Evolutionary conservation across 306 rosid species (phyloP), one percentile per base, ranked within the genome.

Genomic region (peach (Prunus persica)): DNA sequence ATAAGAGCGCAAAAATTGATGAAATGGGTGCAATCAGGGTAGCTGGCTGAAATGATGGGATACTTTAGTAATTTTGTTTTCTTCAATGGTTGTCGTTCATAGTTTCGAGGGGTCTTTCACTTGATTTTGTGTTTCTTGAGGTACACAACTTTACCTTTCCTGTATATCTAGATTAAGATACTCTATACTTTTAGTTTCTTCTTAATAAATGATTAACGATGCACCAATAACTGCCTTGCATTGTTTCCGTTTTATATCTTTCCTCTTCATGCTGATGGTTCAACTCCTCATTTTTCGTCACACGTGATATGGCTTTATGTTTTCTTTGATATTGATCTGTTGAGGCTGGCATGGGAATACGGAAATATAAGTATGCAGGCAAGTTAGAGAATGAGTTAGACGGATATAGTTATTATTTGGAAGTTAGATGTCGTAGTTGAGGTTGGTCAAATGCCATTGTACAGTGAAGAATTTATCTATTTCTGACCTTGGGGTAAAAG

Each of bases 11-110:
- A 79, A 96, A 86, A 86, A 86, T 91, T 38, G 97, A 91, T 80
- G 97, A 96, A 82, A 75, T 91, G 84, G 98, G 96, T 76, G 90
- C 87, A 61, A 91, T 92, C 61, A 92, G 79, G 88, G 93, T 96
- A 79, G 97, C 93, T 5, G 99, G 97, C 82, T 91, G 85, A 85
- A 77, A 79, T 82, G 84, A 74, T 76, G 86, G 74, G 81, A 34
- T 76, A 74, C 77, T 74, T 73, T 84, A 78, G 84, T 81, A 87
- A 76, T 76, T 82, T 84, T 84, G 75, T 87, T 90, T 82, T 85
- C 91, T 84, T 85, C 86, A 82, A 80, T 86, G 90, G 85, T 87
- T 84, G 82, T 91, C 76, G 74, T 84, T 83, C 75, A 85, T 84
- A 91, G 82, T 87, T 79, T 89, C 91, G 88, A 86, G 90, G 92